A percentile compares a stretch with the other conserved stretches of the same genome.
These are phyloP conservation scores for Tremellales sp. DNA, from an alignment of 1,284 basidiomycete species.

Conservation along the genomic window DNA sequence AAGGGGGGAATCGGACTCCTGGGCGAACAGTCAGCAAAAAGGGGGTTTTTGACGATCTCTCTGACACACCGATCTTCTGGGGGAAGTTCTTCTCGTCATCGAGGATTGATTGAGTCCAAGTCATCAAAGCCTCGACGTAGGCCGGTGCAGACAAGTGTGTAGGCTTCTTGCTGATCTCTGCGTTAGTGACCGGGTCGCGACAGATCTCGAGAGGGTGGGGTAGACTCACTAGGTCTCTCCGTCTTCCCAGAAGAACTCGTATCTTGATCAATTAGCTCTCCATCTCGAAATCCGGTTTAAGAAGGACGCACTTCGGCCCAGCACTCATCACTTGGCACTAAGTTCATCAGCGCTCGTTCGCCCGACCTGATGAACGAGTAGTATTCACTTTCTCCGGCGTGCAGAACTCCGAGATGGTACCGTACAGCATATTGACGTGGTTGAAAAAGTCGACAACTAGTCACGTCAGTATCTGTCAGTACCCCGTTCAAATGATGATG, in stretches of 20 bases:
- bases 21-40: conserved; percentile 3
- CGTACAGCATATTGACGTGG: conserved; percentile 93
- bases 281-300: background rate
- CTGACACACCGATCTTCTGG: conserved; percentile 75
- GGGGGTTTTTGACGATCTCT: conserved; percentile 1
- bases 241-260: conserved; percentile 99
- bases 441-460: conserved; percentile 94
- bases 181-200: background rate
- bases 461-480: background rate
- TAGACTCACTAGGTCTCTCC: conserved; percentile 63
- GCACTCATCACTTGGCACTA: conserved; percentile 99
- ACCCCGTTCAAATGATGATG: background rate
- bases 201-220: background rate
- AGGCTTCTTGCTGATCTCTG: conserved; percentile 64
- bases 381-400: conserved; percentile 73
- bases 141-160: conserved; percentile 91
- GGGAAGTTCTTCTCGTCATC: conserved; percentile 94
- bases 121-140: conserved; percentile 98
- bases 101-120: conserved; percentile 90
- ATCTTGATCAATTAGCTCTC: conserved; percentile 53
- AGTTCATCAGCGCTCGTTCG: background rate
- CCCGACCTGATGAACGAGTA: background rate
- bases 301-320: conserved; percentile 72
- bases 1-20: conserved; percentile 90
- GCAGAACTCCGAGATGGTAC: conserved; percentile 93